A percentile compares a stretch with the other conserved stretches of the same genome.
Conservation (phyloP, 2,329 filamentous ascomycete species). For the Talaromyces piceae region DNA sequence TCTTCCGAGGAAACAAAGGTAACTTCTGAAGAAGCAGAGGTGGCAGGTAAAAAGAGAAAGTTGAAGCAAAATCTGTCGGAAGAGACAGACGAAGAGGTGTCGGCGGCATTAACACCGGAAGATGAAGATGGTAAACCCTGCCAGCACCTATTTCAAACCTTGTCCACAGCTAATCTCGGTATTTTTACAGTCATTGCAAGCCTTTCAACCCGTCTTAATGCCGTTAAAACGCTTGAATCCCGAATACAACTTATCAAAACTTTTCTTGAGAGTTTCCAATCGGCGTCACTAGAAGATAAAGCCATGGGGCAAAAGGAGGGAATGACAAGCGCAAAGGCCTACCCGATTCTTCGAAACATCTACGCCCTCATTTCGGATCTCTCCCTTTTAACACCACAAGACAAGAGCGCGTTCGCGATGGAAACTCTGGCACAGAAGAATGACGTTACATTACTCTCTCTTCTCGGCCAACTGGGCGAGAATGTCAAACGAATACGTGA, state of each 20-base stretch:
- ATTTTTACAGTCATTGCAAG: constrained; percentile 48
- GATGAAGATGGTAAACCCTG: constrained; percentile 53
- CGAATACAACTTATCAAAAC: constrained; percentile 63
- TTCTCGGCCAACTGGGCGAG: constrained; percentile 69
- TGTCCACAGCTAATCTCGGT: constrained; percentile 7
- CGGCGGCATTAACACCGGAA: constrained; percentile 45
- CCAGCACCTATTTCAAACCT: neutral
- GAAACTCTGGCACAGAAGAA: constrained; percentile 73
- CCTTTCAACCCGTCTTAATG: constrained; percentile 82
- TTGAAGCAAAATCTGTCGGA: constrained; percentile 21
- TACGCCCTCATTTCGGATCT: constrained; percentile 78
- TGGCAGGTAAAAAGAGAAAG: constrained; percentile 29
- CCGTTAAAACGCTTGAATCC: constrained; percentile 83
- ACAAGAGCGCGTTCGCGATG: constrained; percentile 56
- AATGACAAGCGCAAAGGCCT: constrained; percentile 38
- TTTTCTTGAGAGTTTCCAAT: constrained; percentile 70
- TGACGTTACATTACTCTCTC: constrained; percentile 69
- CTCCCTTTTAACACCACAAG: constrained; percentile 68
- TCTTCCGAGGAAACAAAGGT: constrained; percentile 12
- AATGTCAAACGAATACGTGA: constrained; percentile 64
- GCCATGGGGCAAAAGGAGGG: constrained; percentile 24
- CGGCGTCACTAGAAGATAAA: constrained; percentile 52
- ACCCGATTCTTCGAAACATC: constrained; percentile 77
- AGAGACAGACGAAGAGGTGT: constrained; percentile 20
- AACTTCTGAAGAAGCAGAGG: constrained; percentile 21